Evolutionary conservation across 805 yeast genomes (phyloP).

Genomic region (baker's yeast (Saccharomyces cerevisiae)): DNA sequence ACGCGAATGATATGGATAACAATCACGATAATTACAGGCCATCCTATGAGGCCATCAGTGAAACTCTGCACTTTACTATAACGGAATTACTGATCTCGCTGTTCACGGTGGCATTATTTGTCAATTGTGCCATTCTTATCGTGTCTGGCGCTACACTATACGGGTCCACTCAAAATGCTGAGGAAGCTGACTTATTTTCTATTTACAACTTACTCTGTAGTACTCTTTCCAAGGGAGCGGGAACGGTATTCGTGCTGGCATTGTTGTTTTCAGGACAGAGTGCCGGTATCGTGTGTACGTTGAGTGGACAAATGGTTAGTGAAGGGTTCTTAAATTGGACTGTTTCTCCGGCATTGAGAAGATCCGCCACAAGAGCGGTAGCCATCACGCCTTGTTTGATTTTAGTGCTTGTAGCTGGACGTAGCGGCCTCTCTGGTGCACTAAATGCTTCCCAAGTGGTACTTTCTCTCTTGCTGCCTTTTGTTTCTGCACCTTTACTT

Average conservation of each 20-base stretch:
- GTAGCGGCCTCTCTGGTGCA: slow-evolving; percentile 70
- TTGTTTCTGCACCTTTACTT: slow-evolving; percentile 81
- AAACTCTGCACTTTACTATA: slow-evolving; percentile 73
- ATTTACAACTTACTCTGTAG: slow-evolving; percentile 59
- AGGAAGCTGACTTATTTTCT: slow-evolving; percentile 74
- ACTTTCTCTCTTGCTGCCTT: slow-evolving; percentile 68
- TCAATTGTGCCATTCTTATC: slow-evolving; percentile 78
- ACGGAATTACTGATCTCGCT: slow-evolving; percentile 75
- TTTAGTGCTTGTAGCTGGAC: slow-evolving; percentile 66
- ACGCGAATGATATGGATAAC: slow-evolving; percentile 29
- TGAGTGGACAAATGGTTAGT: slow-evolving; percentile 90
- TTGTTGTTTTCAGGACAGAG: slow-evolving; percentile 80
- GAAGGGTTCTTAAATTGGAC: slow-evolving; percentile 84
- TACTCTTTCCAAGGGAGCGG: slow-evolving; percentile 67
- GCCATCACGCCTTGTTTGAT: slow-evolving; percentile 83
- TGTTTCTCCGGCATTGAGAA: slow-evolving; percentile 69
- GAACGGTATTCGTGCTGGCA: slow-evolving; percentile 78
- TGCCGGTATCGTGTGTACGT: slow-evolving; percentile 92
- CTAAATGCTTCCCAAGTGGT: slow-evolving; percentile 83
- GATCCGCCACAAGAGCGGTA: slow-evolving; percentile 72
- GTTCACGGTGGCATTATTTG: slow-evolving; percentile 84
- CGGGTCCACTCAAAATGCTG: slow-evolving; percentile 47
- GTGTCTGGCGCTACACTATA: slow-evolving; percentile 85
- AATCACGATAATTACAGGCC: slow-evolving; percentile 55
- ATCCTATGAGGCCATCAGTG: slow-evolving; percentile 70